phyloP scores from a whole-genome alignment of 495 filamentous ascomycete genomes.

The Trichoderma asperelloides region DNA sequence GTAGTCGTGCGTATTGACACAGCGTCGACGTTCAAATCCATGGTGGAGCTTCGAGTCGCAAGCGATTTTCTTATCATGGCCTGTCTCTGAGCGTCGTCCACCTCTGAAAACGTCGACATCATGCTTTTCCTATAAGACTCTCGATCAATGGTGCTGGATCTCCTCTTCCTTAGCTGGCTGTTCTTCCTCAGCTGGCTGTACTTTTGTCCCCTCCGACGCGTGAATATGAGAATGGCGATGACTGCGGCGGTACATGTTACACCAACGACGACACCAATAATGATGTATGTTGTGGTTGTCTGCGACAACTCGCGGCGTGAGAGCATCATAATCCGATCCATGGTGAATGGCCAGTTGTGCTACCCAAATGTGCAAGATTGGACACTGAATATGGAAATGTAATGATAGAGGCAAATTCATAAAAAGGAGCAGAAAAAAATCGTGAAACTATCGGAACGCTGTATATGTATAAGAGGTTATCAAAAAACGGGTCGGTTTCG shows the following conservation, averaged over 20 bases:
- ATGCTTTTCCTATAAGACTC: conserved; percentile 2
- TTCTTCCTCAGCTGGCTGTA: neutral
- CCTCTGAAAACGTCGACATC: conserved; percentile 10
- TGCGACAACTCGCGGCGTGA: neutral
- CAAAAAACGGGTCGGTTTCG: neutral
- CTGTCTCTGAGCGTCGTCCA: conserved; percentile 30
- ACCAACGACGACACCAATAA: neutral
- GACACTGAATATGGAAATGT: neutral
- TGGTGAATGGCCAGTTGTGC: neutral
- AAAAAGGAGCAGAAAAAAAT: neutral
- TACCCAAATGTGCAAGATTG: neutral
- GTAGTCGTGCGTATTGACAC: neutral
- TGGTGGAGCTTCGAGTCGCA: conserved; percentile 26
- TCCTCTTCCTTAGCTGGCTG: neutral
- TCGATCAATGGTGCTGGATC: neutral
- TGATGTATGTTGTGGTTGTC: conserved; percentile 4
- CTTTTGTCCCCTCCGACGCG: neutral
- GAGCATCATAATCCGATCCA: neutral
- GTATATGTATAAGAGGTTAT: neutral
- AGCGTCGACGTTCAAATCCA: neutral
- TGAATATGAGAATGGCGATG: conserved; percentile 1
- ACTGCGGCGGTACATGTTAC: neutral
- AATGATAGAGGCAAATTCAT: neutral
- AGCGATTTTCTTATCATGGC: conserved; percentile 41
- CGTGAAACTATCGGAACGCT: neutral